Conservation (phyloP, 306 rosid species). For the Sphenostylis stenocarpa region DNA sequence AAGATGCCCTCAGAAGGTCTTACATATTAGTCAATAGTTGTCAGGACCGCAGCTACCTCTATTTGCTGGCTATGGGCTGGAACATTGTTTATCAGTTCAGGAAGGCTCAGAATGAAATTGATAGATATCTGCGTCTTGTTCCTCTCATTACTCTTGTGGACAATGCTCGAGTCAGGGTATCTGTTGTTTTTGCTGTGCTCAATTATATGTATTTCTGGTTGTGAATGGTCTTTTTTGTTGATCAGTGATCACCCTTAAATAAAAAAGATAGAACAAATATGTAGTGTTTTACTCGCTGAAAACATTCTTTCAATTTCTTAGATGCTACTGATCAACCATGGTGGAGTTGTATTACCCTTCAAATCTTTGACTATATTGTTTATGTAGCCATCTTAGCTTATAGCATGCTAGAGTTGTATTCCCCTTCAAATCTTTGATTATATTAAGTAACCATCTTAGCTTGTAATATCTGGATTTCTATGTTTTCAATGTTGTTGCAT, state of each 20-base stretch:
- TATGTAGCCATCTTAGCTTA: neutral
- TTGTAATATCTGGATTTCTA: neutral
- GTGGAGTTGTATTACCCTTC: neutral
- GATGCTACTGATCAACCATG: neutral
- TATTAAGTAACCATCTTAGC: neutral
- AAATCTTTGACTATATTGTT: neutral
- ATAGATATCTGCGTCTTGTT: conserved; percentile 79
- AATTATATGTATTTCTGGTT: conserved; percentile 11
- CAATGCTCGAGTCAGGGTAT: conserved; percentile 97
- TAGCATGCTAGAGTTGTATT: neutral
- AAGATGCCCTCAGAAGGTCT: conserved; percentile 90
- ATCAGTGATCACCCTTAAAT: neutral
- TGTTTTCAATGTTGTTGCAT: neutral
- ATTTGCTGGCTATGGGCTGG: conserved; percentile 98
- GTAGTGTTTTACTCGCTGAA: neutral
- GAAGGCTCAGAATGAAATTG: conserved; percentile 96
- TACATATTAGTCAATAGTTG: conserved; percentile 85
- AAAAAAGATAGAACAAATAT: neutral
- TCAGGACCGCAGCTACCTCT: conserved; percentile 88
- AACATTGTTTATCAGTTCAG: conserved; percentile 95
- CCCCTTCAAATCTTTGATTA: neutral
- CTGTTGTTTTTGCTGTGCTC: conserved; percentile 16
- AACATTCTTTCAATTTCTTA: neutral
- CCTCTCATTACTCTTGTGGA: conserved; percentile 96
- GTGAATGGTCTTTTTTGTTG: neutral